Conservation (phyloP, 2,329 filamentous ascomycete species). For the Juglanconis sp. region DNA sequence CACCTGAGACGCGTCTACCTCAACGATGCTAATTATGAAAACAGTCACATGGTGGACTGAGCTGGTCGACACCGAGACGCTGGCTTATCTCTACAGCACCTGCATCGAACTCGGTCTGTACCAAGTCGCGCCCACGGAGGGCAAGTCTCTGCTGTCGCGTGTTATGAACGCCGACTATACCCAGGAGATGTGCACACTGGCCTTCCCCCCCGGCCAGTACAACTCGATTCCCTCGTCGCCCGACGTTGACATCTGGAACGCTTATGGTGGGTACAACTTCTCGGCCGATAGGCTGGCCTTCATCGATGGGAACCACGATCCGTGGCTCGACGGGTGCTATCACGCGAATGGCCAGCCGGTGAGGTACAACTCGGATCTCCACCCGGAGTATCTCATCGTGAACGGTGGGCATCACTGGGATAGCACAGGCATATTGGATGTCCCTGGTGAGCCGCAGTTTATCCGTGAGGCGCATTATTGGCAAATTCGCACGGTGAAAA, state of each 20-base stretch:
- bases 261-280: conserved; percentile 45
- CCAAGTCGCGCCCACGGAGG: conserved; percentile 41
- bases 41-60: conserved; percentile 40
- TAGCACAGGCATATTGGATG: conserved; percentile 35
- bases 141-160: conserved; percentile 44
- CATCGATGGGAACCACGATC: conserved; percentile 50
- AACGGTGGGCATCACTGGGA: conserved; percentile 53
- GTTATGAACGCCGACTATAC: conserved; percentile 47
- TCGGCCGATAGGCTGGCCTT: conserved; percentile 45
- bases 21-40: conserved; percentile 19
- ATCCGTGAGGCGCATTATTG: conserved; percentile 48
- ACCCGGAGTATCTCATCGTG: conserved; percentile 47
- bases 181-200: conserved; percentile 54
- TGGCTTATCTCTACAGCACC: conserved; percentile 49
- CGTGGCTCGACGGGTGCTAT: conserved; percentile 51
- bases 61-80: conserved; percentile 34
- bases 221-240: conserved; percentile 43
- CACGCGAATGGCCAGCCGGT: conserved; percentile 41
- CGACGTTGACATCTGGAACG: conserved; percentile 38
- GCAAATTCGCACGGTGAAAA: conserved; percentile 50
- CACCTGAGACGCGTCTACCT: too few species aligned
- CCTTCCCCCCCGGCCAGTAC: conserved; percentile 44
- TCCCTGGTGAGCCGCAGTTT: conserved; percentile 46
- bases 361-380: conserved; percentile 37
- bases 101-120: conserved; percentile 48